Evolutionary conservation across 2,329 filamentous ascomycete genomes (phyloP).

Genomic region (Fusarium caatingaense): DNA sequence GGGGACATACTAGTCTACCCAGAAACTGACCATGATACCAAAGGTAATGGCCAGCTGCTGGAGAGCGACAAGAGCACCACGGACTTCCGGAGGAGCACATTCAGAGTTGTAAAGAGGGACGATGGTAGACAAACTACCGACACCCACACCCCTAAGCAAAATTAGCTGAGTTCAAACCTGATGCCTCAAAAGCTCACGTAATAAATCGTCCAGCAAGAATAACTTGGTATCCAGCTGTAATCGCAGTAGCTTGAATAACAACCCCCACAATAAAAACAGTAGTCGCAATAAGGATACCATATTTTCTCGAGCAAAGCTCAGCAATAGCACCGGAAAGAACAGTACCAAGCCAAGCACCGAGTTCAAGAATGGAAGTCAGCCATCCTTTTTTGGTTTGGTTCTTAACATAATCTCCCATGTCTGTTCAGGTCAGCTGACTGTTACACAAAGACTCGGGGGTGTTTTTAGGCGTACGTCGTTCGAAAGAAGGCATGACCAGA

Average conservation of each 20-base stretch:
- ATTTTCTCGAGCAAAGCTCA: constrained; percentile 75
- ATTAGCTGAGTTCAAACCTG: rapidly evolving
- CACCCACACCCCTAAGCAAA: constrained; percentile 67
- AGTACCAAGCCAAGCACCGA: constrained; percentile 82
- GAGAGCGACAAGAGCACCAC: constrained; percentile 58
- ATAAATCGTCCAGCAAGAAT: constrained; percentile 80
- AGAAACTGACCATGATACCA: constrained; percentile 74
- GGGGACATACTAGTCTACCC: constrained; percentile 65
- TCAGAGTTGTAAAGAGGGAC: constrained; percentile 67
- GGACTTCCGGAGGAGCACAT: constrained; percentile 57
- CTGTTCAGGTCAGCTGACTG: constrained; percentile 47
- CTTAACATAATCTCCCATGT: constrained; percentile 67
- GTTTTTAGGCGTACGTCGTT: constrained; percentile 52
- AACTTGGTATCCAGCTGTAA: constrained; percentile 64
- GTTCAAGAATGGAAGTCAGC: constrained; percentile 76
- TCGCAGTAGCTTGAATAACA: constrained; percentile 73
- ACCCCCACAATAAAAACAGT: constrained; percentile 77
- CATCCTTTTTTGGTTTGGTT: constrained; percentile 67
- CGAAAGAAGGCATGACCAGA: constrained; percentile 66
- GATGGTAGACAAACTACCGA: constrained; percentile 76
- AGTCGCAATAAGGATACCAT: constrained; percentile 73
- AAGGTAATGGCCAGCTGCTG: constrained; percentile 68
- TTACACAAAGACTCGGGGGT: no score
- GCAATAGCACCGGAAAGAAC: constrained; percentile 78
- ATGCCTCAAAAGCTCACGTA: constrained; percentile 56